phyloP scores from a whole-genome alignment of 202 grass and related monocot genomes.

The Bolboschoenoplectus hybrid region DNA sequence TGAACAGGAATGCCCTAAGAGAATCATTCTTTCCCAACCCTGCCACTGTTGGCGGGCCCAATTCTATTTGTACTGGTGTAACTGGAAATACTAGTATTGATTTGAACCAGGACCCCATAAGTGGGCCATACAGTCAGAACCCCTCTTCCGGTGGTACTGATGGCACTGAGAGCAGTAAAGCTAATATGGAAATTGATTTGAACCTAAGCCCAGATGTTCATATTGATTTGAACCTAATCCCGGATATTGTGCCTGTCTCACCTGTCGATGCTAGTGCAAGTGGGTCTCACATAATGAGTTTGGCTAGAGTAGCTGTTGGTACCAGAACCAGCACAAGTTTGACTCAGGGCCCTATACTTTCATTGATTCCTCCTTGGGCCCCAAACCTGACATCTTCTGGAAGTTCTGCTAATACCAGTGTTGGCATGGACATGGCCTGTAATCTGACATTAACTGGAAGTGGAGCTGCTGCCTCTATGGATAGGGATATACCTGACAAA shows the following conservation, averaged over 20 bases:
- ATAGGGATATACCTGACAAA: conserved; percentile 6
- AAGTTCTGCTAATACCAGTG: not conserved
- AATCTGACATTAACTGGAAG: conserved; percentile 11
- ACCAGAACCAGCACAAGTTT: not conserved
- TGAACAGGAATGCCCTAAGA: not conserved
- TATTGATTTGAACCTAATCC: conserved; percentile 25
- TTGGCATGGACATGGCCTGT: conserved; percentile 8
- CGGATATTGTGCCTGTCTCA: not conserved
- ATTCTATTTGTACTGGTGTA: not conserved
- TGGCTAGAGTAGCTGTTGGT: not conserved
- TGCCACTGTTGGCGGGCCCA: not conserved
- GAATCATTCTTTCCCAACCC: not conserved
- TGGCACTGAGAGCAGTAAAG: not conserved
- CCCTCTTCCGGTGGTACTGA: conserved; percentile 7
- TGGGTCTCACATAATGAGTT: not conserved
- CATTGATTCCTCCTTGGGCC: not conserved
- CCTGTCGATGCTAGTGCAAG: not conserved
- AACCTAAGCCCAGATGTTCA: not conserved
- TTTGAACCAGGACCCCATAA: conserved; percentile 3
- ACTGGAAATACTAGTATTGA: conserved; percentile 9
- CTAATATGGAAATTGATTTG: conserved; percentile 4
- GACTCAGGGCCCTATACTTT: not conserved
- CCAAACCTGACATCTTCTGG: conserved; percentile 8
- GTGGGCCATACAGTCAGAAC: not conserved
- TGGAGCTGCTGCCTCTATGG: not conserved